Conservation (phyloP, 345 rosid genomes). For the Brassica carinata region DNA sequence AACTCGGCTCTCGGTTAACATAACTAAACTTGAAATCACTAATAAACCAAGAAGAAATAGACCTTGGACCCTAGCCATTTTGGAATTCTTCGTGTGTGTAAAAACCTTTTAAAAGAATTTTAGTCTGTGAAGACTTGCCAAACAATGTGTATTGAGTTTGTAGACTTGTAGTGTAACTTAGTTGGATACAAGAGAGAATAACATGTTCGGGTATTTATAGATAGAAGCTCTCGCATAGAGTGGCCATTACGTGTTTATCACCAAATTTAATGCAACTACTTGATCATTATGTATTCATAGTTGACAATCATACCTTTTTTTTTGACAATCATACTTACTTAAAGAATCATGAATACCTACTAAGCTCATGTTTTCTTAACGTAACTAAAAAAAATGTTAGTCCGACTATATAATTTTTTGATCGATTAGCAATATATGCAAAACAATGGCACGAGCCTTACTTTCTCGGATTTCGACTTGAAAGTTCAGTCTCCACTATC, state of each 20-base stretch:
- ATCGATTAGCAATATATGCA: too few species aligned
- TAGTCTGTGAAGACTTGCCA: neutral
- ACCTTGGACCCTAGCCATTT: slow-evolving; percentile 36
- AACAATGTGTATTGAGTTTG: slow-evolving; percentile 4
- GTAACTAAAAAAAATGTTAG: too few species aligned
- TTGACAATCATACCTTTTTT: too few species aligned
- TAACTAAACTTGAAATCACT: slow-evolving; percentile 30
- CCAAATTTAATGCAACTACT: slow-evolving; percentile 4
- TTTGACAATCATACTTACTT: too few species aligned
- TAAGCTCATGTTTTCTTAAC: too few species aligned
- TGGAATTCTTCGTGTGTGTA: neutral
- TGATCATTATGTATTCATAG: neutral
- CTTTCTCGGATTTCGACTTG: too few species aligned
- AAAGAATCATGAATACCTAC: too few species aligned
- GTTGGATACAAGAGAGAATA: slow-evolving; percentile 9
- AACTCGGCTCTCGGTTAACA: slow-evolving; percentile 41
- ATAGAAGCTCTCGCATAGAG: slow-evolving; percentile 15
- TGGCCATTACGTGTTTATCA: slow-evolving; percentile 34
- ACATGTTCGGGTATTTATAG: slow-evolving; percentile 34
- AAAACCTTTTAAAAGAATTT: neutral
- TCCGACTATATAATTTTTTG: too few species aligned
- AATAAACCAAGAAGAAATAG: slow-evolving; percentile 27
- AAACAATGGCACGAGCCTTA: too few species aligned
- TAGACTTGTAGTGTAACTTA: slow-evolving; percentile 2
- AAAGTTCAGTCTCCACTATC: too few species aligned